phyloP scores from a whole-genome alignment of 306 rosid species.

The Quercus berberidifolia region DNA sequence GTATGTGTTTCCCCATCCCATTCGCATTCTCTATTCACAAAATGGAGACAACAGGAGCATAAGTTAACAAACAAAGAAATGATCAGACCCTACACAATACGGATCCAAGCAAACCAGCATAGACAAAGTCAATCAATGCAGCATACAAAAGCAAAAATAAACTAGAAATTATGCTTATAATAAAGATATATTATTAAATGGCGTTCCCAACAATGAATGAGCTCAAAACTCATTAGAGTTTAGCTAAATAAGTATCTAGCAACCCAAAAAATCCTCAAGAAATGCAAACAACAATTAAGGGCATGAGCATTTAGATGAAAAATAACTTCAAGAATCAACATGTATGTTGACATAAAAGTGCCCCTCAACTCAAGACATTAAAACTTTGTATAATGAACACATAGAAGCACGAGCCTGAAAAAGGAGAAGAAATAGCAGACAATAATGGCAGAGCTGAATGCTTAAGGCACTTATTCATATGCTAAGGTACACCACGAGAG shows the following conservation, averaged over 20 bases:
- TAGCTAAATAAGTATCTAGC: neutral
- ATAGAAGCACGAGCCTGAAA: no score
- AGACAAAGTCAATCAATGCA: conserved; percentile 9
- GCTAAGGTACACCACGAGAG: neutral
- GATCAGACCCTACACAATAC: neutral
- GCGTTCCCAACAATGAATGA: neutral
- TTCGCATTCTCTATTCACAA: conserved; percentile 1
- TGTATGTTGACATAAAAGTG: neutral
- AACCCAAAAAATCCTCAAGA: neutral
- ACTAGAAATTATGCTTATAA: neutral
- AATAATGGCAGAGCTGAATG: no score
- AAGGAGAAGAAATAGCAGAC: no score
- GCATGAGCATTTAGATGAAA: neutral
- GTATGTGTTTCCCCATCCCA: conserved; percentile 53
- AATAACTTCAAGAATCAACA: neutral
- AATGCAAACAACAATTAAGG: neutral
- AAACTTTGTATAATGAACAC: no score
- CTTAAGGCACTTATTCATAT: neutral
- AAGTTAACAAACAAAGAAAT: conserved; percentile 1
- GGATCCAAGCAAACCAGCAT: conserved; percentile 26
- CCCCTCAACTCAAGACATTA: neutral
- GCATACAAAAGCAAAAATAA: conserved; percentile 6
- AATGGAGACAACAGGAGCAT: neutral
- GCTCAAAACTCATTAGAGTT: neutral
- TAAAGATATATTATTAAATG: neutral